Evolutionary conservation across 2,329 filamentous ascomycete species (phyloP), one percentile per base, ranked within the genome.

Genomic region (Trichoderma atrobrunneum): DNA sequence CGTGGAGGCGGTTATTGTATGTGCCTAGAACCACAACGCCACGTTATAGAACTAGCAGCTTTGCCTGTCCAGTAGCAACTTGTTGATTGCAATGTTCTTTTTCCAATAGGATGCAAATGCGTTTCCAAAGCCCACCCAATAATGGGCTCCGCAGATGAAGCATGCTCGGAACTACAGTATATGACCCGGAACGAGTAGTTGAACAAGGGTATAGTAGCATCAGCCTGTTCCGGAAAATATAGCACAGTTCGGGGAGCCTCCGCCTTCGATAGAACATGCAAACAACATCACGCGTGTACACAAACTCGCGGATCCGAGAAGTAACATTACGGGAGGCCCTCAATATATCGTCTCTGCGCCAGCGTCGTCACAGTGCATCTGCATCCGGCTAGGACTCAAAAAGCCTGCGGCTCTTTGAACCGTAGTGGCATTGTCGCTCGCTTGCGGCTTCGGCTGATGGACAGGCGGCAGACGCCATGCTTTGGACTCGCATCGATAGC

Each of bases 371-470:
- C 56, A 21, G 10, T 70, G 66, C 39, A 36, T 60, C 34, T 16
- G 24, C 28, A 43, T 43, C 7, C 18, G 12, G 39, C 39, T 43
- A 51, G 18, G 54, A 39, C n/a, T 36, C 28, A 34, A 51, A 51
- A 60, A 16, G 28, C n/a, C n/a, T 21, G 36, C 39, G 57, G 36
- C 66, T 62, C 21, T 34, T 14, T 28, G 8, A 39, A 43, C 57
- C 36, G 34, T n/a, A 18, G 28, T 11, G 39, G 11, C n/a, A 32
- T 21, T 4, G 26, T 60, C 14, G 28, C 66, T 62, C 36, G 57
- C 66, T 69, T 48, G 54, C 21, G 56, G 56, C 36, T 30, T 69
- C 66, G 66, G 56, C 28, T 69, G 36, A 28, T 48, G 66, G 54
- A 32, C 56, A 26, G 26, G 56, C 56, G 26, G 56, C 66, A 51